phyloP scores from a whole-genome alignment of 208 protist species.

The Leishmania tropica region DNA sequence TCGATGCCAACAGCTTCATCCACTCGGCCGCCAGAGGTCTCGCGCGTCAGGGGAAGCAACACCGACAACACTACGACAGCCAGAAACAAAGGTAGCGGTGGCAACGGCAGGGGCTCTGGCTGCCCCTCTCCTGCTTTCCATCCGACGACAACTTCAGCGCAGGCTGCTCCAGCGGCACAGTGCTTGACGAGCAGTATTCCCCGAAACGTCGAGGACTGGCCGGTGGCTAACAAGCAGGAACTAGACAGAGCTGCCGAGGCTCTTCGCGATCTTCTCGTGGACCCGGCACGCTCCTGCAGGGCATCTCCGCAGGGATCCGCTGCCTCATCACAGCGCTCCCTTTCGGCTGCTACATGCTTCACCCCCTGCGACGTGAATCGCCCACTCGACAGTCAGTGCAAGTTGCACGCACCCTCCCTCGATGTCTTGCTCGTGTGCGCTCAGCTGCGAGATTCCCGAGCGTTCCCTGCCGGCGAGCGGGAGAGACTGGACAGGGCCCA shows the following conservation, averaged over 20 bases:
- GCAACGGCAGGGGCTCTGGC: background rate
- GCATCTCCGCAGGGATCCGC: background rate
- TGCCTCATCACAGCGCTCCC: background rate
- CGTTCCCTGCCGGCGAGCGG: conserved; percentile 31
- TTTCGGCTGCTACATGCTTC: background rate
- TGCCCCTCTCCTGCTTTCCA: background rate
- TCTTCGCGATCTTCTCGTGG: conserved; percentile 9
- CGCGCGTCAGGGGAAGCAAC: background rate
- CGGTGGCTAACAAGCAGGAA: background rate
- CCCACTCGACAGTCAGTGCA: background rate
- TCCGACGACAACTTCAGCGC: background rate
- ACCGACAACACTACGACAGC: background rate
- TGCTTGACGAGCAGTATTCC: background rate
- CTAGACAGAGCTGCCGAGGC: conserved; percentile 10
- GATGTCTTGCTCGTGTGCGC: conserved; percentile 64
- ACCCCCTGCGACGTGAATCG: conserved; percentile 8
- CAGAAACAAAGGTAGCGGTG: background rate
- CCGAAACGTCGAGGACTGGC: background rate
- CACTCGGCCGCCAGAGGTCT: background rate
- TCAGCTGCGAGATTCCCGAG: conserved; percentile 31
- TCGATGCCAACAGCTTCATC: background rate
- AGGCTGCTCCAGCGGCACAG: background rate
- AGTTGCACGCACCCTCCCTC: conserved; percentile 7
- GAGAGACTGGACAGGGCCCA: conserved; percentile 33
- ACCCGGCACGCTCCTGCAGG: background rate